These are phyloP conservation scores for Epichloe bromicola DNA, from an alignment of 2,329 filamentous ascomycete genomes.

Conservation along the genomic window DNA sequence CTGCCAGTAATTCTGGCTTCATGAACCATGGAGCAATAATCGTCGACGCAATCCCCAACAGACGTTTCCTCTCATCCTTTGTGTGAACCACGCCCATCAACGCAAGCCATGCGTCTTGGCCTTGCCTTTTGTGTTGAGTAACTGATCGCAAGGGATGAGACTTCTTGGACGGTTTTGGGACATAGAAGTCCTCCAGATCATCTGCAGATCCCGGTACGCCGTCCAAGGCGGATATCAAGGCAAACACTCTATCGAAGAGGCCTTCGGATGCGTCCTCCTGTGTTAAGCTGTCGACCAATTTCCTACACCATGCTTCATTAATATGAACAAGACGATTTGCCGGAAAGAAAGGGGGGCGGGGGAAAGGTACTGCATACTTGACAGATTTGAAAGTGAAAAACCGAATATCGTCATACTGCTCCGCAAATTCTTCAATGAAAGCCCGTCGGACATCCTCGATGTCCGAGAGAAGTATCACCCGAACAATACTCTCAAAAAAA, in stretches of 20 bases:
- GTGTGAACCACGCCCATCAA: constrained; percentile 55
- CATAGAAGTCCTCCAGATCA: constrained; percentile 57
- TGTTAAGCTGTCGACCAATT: constrained; percentile 13
- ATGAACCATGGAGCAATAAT: constrained; percentile 82
- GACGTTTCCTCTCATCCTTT: constrained; percentile 63
- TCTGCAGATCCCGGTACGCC: constrained; percentile 54
- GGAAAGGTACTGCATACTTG: constrained; percentile 32
- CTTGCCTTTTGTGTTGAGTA: constrained; percentile 61
- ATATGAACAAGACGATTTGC: background rate
- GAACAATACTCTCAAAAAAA: constrained; percentile 53
- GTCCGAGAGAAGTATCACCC: constrained; percentile 43
- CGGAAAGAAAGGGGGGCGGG: too few species aligned
- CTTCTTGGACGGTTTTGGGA: constrained; percentile 50
- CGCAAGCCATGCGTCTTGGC: constrained; percentile 77
- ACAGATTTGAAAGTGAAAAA: constrained; percentile 70
- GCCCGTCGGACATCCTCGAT: constrained; percentile 51
- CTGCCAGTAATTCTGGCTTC: constrained; percentile 79
- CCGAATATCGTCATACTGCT: constrained; percentile 71
- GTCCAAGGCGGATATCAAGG: constrained; percentile 54
- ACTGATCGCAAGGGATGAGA: constrained; percentile 53
- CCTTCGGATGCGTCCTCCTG: constrained; percentile 10
- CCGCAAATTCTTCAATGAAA: constrained; percentile 66
- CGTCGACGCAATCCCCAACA: constrained; percentile 62
- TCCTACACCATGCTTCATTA: constrained; percentile 10
- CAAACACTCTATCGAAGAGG: constrained; percentile 44